phyloP scores from a whole-genome alignment of 495 filamentous ascomycete genomes.

The Aspergillus homomorphus region DNA sequence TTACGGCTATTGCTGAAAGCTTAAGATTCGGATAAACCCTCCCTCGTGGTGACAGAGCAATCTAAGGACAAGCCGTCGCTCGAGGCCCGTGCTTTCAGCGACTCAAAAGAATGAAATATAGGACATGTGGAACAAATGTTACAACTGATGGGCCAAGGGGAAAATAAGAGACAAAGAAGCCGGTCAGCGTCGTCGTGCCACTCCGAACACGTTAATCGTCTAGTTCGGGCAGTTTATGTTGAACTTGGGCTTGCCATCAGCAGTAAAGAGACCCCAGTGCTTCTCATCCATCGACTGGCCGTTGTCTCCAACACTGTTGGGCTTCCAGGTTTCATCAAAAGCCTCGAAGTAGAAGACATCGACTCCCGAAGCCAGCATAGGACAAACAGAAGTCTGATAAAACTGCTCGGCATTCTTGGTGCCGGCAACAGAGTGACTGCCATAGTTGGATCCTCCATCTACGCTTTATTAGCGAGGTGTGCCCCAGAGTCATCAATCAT shows the following conservation, averaged over 20 bases:
- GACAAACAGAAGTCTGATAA: conserved; percentile 68
- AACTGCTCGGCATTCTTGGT: conserved; percentile 57
- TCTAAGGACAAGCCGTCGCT: background rate
- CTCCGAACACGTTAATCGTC: too few species aligned
- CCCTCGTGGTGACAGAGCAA: background rate
- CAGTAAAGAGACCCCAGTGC: conserved; percentile 73
- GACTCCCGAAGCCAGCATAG: conserved; percentile 66
- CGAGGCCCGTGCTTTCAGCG: background rate
- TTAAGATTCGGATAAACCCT: background rate
- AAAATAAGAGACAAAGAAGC: background rate
- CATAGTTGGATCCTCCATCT: conserved; percentile 62
- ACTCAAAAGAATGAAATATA: background rate
- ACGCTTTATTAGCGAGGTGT: conserved; percentile 10
- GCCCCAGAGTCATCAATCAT: background rate
- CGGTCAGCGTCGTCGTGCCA: background rate
- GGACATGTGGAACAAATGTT: background rate
- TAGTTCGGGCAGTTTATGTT: conserved; percentile 28
- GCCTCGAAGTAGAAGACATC: conserved; percentile 85
- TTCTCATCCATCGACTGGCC: conserved; percentile 66
- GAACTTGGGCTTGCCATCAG: conserved; percentile 62
- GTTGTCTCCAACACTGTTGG: conserved; percentile 63
- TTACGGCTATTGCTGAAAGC: background rate
- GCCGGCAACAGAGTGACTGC: conserved; percentile 44
- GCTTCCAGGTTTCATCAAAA: conserved; percentile 81
- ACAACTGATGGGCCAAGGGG: background rate